Conservation (phyloP, 2,329 filamentous ascomycete genomes). For the Capronia coronata region DNA sequence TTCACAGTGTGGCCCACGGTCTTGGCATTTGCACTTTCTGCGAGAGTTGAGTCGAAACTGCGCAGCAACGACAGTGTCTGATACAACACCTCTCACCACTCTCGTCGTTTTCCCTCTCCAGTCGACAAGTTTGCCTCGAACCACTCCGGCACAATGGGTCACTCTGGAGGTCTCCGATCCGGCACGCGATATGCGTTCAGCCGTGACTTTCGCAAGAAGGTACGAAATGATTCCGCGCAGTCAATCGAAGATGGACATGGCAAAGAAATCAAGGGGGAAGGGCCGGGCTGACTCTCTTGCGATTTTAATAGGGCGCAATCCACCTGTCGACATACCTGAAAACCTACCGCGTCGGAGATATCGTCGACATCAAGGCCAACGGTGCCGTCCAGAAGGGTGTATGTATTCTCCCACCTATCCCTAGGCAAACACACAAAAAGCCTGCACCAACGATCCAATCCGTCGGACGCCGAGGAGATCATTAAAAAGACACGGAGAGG, state of each 20-base stretch:
- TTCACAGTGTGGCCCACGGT: neutral
- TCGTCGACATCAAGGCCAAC: slow-evolving; percentile 98
- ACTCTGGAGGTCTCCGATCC: slow-evolving; percentile 78
- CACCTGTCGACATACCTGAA: slow-evolving; percentile 85
- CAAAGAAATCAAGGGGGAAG: neutral
- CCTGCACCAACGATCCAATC: neutral
- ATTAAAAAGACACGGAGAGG: neutral
- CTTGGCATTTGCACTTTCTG: slow-evolving; percentile 1
- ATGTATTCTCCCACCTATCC: neutral
- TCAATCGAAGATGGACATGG: neutral
- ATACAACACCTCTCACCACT: slow-evolving; percentile 24
- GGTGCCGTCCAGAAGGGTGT: slow-evolving; percentile 94
- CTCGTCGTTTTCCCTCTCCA: slow-evolving; percentile 41
- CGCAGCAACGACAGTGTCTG: slow-evolving; percentile 1
- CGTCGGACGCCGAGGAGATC: neutral
- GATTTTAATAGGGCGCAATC: slow-evolving; percentile 61
- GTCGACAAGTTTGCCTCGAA: slow-evolving; percentile 46
- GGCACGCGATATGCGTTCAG: slow-evolving; percentile 85
- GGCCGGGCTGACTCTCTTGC: slow-evolving; percentile 8
- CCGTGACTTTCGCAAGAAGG: slow-evolving; percentile 85
- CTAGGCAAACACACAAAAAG: neutral
- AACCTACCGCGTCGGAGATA: slow-evolving; percentile 76
- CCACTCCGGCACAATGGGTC: slow-evolving; percentile 55
- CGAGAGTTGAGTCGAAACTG: slow-evolving; percentile 2
- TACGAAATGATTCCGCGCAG: slow-evolving; percentile 1